Evolutionary conservation across 768 basidiomycete species (phyloP), one percentile per base, ranked within the genome.

Genomic region (Hebeloma cylindrosporum): DNA sequence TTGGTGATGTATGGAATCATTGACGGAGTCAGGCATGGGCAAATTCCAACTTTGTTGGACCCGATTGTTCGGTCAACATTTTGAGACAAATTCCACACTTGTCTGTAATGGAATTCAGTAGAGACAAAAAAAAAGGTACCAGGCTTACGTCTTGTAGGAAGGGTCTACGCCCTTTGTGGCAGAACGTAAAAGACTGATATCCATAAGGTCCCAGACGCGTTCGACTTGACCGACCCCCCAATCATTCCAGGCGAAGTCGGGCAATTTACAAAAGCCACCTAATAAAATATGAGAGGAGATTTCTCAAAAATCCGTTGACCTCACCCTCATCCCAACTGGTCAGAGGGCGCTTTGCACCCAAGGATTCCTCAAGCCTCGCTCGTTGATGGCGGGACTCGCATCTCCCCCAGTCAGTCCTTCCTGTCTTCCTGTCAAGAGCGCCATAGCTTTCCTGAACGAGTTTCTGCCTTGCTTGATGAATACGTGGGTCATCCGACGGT

Each of bases 1-100:
- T 88, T 93, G 33, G 94, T 92, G 61, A 95, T 85, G 57, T 93
- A 97, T 0, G 94, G 90, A 50, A 96, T 96, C 93, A 95, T 96
- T 21, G 89, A 85, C 1, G 94, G 94, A 0, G 94, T 97, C 13
- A 97, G 79, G 65, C 94, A 97, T 0, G 89, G 89, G 53, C 87
- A 90, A 43, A 96, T 88, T 16, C 93, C 94, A 8, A 83, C 69
- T 62, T 83, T 85, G 53, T 75, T 79, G 0, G 88, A 85, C 5
- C 88, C 88, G 33, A 85, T 92, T 20, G 86, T 86, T 10, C 94
- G 81, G 64, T 97, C 94, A 17, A 96, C 94, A 56, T 97, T 97
- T 66, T 97, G 94, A 2, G 91, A 93, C 4, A 97, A 75, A 64
- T 97, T 97, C 93, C 93, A 96, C 1, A 97, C 88, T 65, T 83